A percentile compares a stretch with the other conserved stretches of the same genome.
These are phyloP conservation scores for Fusarium sambucinum DNA, from an alignment of 2,329 filamentous ascomycete species.

Conservation along the genomic window DNA sequence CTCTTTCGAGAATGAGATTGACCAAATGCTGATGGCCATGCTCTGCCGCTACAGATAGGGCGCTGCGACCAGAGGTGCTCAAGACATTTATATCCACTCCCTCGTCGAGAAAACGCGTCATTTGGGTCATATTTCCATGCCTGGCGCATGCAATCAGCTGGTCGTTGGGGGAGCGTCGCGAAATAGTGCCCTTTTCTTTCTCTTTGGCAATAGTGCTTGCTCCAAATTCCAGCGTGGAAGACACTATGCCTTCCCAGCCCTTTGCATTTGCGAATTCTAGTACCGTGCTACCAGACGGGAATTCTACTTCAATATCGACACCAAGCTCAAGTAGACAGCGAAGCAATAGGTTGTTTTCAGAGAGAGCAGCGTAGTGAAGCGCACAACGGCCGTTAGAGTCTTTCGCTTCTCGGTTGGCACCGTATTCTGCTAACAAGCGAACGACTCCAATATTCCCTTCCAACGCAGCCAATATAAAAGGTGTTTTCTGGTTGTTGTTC, in stretches of 20 bases:
- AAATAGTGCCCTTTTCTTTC: too few species aligned
- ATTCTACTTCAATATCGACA: neutral
- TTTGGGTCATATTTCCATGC: neutral
- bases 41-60: neutral
- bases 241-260: too few species aligned
- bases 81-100: neutral
- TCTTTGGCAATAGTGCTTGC: too few species aligned
- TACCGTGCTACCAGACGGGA: too few species aligned
- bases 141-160: neutral
- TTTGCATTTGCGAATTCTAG: too few species aligned
- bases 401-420: neutral
- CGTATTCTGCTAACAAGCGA: too few species aligned
- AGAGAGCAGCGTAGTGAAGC: neutral
- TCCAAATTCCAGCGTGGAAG: too few species aligned
- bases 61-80: neutral
- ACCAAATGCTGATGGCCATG: neutral
- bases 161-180: neutral
- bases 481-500: too few species aligned
- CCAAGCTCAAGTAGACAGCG: neutral
- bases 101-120: neutral
- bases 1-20: neutral
- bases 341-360: too few species aligned
- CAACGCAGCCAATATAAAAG: too few species aligned
- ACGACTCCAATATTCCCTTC: too few species aligned
- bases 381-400: neutral